Conservation (phyloP, 75 land plant genomes). For the Cupressus sempervirens region DNA sequence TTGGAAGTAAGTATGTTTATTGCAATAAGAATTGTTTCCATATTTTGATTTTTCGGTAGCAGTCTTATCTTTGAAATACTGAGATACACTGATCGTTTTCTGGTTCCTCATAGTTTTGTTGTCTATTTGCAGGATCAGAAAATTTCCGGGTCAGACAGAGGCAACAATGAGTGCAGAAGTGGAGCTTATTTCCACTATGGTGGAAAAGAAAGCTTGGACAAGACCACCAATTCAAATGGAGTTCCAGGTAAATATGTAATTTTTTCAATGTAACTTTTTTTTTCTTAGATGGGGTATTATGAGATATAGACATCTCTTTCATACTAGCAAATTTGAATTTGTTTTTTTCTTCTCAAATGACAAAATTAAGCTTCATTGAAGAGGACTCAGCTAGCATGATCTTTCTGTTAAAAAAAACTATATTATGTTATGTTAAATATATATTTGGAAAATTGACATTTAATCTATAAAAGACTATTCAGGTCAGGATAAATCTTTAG, state of each 20-base stretch:
- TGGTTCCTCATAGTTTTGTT: slow-evolving; percentile 12
- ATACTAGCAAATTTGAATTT: not conserved
- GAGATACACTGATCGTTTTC: not conserved
- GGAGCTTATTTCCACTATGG: slow-evolving; percentile 95
- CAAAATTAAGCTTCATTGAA: not conserved
- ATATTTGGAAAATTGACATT: not conserved
- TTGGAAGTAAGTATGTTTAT: slow-evolving; percentile 81
- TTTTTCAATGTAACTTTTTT: not conserved
- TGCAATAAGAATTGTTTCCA: not conserved
- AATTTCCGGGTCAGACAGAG: slow-evolving; percentile 99
- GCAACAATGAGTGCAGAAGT: slow-evolving; percentile 98
- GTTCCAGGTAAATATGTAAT: slow-evolving; percentile 63
- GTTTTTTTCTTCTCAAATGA: not conserved
- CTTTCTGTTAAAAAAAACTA: not conserved
- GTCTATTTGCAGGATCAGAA: slow-evolving; percentile 68
- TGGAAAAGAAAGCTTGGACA: slow-evolving; percentile 93
- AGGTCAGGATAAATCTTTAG: not conserved
- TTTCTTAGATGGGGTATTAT: not conserved
- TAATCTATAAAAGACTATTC: not conserved
- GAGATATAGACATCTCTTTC: not conserved
- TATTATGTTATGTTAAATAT: not conserved
- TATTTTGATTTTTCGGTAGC: not conserved
- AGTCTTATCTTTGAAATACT: not conserved
- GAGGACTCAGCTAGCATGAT: not conserved
- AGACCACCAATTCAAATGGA: slow-evolving; percentile 99